Percentiles rank a stretch among this genome's conserved stretches.
These are phyloP conservation scores for Marsdenia floribunda DNA, from an alignment of 257 asterid genomes.

Conservation along the genomic window DNA sequence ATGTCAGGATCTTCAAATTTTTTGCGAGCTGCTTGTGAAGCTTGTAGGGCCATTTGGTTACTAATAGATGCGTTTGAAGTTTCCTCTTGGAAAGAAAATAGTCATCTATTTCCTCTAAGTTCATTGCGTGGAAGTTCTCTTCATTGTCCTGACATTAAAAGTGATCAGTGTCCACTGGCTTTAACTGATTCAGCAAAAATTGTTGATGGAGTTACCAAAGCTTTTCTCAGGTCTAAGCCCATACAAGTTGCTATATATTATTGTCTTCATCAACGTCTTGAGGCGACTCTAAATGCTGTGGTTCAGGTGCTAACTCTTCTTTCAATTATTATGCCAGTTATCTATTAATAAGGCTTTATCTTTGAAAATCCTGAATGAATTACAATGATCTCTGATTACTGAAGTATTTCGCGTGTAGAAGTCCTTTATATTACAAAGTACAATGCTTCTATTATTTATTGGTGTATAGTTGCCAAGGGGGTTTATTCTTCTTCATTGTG, in stretches of 20 bases:
- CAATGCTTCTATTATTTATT: background rate
- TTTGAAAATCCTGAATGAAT: slow-evolving; percentile 5
- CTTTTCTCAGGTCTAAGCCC: slow-evolving; percentile 81
- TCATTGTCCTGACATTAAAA: slow-evolving; percentile 45
- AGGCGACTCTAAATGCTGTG: slow-evolving; percentile 59
- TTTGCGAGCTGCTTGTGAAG: slow-evolving; percentile 92
- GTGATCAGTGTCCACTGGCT: slow-evolving; percentile 38
- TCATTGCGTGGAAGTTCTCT: slow-evolving; percentile 50
- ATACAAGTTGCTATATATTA: slow-evolving; percentile 76
- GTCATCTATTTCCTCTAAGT: slow-evolving; percentile 54
- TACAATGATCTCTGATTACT: background rate
- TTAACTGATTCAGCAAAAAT: slow-evolving; percentile 46
- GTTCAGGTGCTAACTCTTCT: slow-evolving; percentile 54
- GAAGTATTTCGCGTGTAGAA: background rate
- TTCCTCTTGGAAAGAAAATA: slow-evolving; percentile 41
- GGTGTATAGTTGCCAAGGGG: background rate
- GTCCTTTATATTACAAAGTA: background rate
- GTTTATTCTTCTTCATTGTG: background rate
- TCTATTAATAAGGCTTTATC: background rate
- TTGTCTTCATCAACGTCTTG: slow-evolving; percentile 89
- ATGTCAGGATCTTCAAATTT: slow-evolving; percentile 82
- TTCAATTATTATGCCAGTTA: background rate
- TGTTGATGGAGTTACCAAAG: slow-evolving; percentile 57
- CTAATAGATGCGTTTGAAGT: slow-evolving; percentile 72
- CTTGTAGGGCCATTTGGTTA: slow-evolving; percentile 80